A percentile compares a stretch with the other conserved stretches of the same genome.
These are phyloP conservation scores for Mycena olivaceomarginata DNA, from an alignment of 768 basidiomycete genomes.

Conservation along the genomic window DNA sequence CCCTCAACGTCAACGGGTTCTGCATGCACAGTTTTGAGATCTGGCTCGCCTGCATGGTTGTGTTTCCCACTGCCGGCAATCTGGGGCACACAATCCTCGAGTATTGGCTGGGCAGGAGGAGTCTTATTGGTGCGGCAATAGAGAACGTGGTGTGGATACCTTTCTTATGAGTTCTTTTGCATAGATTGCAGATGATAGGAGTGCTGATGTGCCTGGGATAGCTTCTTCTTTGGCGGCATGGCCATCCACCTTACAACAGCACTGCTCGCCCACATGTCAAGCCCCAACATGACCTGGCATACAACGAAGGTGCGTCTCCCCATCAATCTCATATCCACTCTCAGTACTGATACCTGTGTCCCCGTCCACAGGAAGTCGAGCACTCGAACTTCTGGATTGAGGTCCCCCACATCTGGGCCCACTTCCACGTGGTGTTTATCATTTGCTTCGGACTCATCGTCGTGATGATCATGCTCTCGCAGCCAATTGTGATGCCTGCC, in stretches of 20 bases:
- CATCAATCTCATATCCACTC: background rate
- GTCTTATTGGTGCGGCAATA: constrained; percentile 66
- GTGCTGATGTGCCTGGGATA: constrained; percentile 47
- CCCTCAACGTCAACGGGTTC: constrained; percentile 79
- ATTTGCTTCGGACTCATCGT: constrained; percentile 71
- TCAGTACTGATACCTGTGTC: background rate
- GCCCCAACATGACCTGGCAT: constrained; percentile 87
- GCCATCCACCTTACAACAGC: constrained; percentile 81
- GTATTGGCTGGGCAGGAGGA: constrained; percentile 78
- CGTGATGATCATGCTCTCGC: constrained; percentile 75
- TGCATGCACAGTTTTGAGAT: constrained; percentile 86
- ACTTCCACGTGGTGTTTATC: constrained; percentile 82
- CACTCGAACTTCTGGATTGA: constrained; percentile 94
- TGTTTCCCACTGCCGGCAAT: constrained; percentile 83
- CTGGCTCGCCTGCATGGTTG: constrained; percentile 83
- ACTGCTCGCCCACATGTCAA: constrained; percentile 82
- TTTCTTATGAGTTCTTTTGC: constrained; percentile 78
- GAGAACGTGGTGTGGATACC: constrained; percentile 81
- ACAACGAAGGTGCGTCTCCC: constrained; percentile 74
- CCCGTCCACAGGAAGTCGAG: constrained; percentile 82
- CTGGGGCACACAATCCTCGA: constrained; percentile 81
- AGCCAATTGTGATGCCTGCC: constrained; percentile 71
- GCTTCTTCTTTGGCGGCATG: constrained; percentile 87
- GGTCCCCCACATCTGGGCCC: constrained; percentile 87
- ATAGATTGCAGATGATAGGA: too few species aligned